A percentile compares a stretch with the other conserved stretches of the same genome.
Evolutionary conservation across 495 filamentous ascomycete species (phyloP).

Genomic region (Hypoxylon cercidicola): DNA sequence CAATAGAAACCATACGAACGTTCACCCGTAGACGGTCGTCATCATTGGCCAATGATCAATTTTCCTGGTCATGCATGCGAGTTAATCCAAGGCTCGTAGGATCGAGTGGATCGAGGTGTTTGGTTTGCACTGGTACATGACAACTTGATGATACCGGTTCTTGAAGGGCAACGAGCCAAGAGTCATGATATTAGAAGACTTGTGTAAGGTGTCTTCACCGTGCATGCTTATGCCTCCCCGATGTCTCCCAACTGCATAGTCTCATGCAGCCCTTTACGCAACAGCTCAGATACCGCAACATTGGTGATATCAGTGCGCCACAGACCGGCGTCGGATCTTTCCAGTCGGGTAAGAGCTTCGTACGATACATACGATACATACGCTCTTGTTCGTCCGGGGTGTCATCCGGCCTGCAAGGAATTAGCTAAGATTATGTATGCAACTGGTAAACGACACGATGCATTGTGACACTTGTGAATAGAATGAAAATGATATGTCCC

Average conservation of each 20-base stretch:
- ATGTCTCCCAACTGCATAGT: background rate
- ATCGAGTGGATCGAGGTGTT: constrained; percentile 6
- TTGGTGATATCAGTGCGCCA: constrained; percentile 17
- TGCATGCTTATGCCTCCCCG: constrained; percentile 4
- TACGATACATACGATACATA: too few species aligned
- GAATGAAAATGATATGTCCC: too few species aligned
- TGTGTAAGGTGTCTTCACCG: background rate
- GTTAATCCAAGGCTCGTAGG: background rate
- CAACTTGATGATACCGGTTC: background rate
- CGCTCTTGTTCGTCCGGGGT: background rate
- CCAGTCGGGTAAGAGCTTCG: background rate
- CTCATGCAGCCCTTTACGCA: constrained; percentile 18
- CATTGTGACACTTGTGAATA: too few species aligned
- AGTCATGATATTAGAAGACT: background rate
- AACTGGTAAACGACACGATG: background rate
- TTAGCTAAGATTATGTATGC: background rate
- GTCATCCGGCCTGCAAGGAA: background rate
- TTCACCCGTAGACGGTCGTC: background rate
- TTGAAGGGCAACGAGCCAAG: background rate
- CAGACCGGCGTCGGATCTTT: background rate
- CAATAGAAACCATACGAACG: background rate
- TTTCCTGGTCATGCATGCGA: constrained; percentile 2
- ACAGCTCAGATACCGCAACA: constrained; percentile 1
- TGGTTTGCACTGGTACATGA: background rate
- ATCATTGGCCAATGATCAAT: constrained; percentile 7